These are phyloP conservation scores for Coprinopsis marcescibilis DNA, from an alignment of 768 basidiomycete species.

Conservation along the genomic window DNA sequence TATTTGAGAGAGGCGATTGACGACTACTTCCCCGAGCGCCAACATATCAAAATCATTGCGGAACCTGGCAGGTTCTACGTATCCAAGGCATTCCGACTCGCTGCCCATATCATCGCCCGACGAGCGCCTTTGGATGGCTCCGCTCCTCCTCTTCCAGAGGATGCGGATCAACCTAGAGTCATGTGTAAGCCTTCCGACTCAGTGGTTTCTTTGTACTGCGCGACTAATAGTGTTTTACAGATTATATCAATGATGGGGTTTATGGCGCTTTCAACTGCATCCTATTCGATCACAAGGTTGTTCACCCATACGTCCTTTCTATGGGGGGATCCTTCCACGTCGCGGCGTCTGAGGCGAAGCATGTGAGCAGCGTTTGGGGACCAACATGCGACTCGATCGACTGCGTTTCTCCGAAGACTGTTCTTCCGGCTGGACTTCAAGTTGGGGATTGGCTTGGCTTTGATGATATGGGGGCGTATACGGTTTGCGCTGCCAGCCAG, in stretches of 20 bases:
- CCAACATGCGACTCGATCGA: constrained; percentile 99
- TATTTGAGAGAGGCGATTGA: constrained; percentile 69
- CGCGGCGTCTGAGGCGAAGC: constrained; percentile 29
- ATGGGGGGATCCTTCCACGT: constrained; percentile 63
- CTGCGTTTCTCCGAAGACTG: constrained; percentile 65
- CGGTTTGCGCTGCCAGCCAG: constrained; percentile 92
- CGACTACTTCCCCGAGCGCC: constrained; percentile 69
- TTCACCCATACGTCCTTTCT: constrained; percentile 72
- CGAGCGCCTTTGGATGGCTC: constrained; percentile 44
- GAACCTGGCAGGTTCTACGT: constrained; percentile 97
- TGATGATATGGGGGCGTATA: constrained; percentile 98
- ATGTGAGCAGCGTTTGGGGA: constrained; percentile 84
- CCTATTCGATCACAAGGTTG: constrained; percentile 87
- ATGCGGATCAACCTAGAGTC: constrained; percentile 42
- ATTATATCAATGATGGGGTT: constrained; percentile 99
- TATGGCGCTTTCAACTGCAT: constrained; percentile 97
- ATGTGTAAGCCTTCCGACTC: constrained; percentile 74
- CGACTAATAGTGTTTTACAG: constrained; percentile 34
- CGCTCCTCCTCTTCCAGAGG: constrained; percentile 5
- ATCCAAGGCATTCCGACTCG: constrained; percentile 85
- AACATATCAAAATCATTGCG: constrained; percentile 75
- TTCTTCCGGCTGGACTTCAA: constrained; percentile 60
- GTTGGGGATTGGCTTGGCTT: constrained; percentile 99
- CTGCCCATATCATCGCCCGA: constrained; percentile 89
- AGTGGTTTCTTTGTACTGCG: constrained; percentile 13